Evolutionary conservation across 2,329 filamentous ascomycete genomes (phyloP), one percentile per base, ranked within the genome.

Genomic region (Fusarium sambucinum): DNA sequence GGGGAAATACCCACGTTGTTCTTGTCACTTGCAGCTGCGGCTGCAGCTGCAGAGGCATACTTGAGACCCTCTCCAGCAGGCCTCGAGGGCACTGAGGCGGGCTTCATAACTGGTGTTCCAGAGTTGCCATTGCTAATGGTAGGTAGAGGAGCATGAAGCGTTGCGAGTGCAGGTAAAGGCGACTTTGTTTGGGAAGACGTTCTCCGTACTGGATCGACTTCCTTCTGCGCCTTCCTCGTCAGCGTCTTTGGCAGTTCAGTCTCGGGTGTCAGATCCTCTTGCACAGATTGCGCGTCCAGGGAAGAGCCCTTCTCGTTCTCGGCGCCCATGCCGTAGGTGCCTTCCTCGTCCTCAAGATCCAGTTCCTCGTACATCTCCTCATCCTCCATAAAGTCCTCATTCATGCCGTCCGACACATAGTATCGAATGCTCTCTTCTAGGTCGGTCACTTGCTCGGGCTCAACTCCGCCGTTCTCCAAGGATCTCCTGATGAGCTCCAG

Each of bases 351-450:
- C 65, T 96, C 90, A 42, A 99, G 87, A 74, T 94, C 92, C 58
- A 98, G 86, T 56, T 97, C 95, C 77, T 99, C 94, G 82, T 98
- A 99, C 80, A 99, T 91, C 68, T 89, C 90, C 74, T 99, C 96
- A 77, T 98, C 94, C 74, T 97, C 94, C 79, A 93, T 90, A 80
- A 93, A 98, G 77, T 98, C 95, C 45, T 92, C 87, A 71, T 92
- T 93, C 81, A 91, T 89, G 71, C 94, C 94, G 77, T 96, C 94
- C 55, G 94, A 90, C 48, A 98, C 94, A 78, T 98, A 99, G 81
- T 97, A 97, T 74, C 90, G 90, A 79, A 99, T 98, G 77, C 89
- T 91, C 72, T 98, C 95, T 78, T 97, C 93, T 55, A 98, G 83
- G 3, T 96, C 92, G 68, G 89, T 90, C 71, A 99, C 94, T 77